Conservation (phyloP, 2,329 filamentous ascomycete species). For the Talaromyces sp. region DNA sequence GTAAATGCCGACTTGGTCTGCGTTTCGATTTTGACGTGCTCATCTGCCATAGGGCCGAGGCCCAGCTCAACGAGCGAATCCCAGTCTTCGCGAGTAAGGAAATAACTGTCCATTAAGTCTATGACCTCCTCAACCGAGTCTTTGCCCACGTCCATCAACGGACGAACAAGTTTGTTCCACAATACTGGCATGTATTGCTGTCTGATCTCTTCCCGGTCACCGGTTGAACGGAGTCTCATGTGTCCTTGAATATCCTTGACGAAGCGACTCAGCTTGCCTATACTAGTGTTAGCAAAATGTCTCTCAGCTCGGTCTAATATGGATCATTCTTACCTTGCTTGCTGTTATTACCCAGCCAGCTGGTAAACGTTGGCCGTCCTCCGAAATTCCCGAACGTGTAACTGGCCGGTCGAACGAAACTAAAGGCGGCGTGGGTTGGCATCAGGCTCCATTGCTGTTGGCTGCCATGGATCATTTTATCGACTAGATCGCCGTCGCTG, state of each 20-base stretch:
- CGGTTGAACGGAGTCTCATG: slow-evolving; percentile 86
- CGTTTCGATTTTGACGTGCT: slow-evolving; percentile 68
- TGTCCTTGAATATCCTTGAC: slow-evolving; percentile 95
- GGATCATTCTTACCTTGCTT: slow-evolving; percentile 58
- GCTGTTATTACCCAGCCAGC: slow-evolving; percentile 94
- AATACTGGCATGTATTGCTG: slow-evolving; percentile 89
- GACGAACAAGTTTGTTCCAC: slow-evolving; percentile 73
- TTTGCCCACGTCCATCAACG: slow-evolving; percentile 71
- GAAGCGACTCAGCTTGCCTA: slow-evolving; percentile 63
- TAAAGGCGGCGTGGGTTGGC: slow-evolving; percentile 93
- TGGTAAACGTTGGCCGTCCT: slow-evolving; percentile 68
- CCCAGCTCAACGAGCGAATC: slow-evolving; percentile 89
- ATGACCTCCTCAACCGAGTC: slow-evolving; percentile 79
- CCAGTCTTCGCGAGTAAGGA: slow-evolving; percentile 87
- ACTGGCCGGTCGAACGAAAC: slow-evolving; percentile 85
- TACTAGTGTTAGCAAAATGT: slow-evolving; percentile 15
- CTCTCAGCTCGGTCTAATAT: background rate
- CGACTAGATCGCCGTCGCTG: slow-evolving; percentile 91
- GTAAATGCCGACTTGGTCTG: slow-evolving; percentile 89
- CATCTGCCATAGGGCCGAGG: slow-evolving; percentile 75
- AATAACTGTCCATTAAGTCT: slow-evolving; percentile 95
- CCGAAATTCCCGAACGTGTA: slow-evolving; percentile 75
- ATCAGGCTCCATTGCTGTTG: slow-evolving; percentile 98
- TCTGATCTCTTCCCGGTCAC: slow-evolving; percentile 86
- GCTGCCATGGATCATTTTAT: slow-evolving; percentile 95